Conservation (phyloP, 495 filamentous ascomycete species). For the Xylaria scruposa region DNA sequence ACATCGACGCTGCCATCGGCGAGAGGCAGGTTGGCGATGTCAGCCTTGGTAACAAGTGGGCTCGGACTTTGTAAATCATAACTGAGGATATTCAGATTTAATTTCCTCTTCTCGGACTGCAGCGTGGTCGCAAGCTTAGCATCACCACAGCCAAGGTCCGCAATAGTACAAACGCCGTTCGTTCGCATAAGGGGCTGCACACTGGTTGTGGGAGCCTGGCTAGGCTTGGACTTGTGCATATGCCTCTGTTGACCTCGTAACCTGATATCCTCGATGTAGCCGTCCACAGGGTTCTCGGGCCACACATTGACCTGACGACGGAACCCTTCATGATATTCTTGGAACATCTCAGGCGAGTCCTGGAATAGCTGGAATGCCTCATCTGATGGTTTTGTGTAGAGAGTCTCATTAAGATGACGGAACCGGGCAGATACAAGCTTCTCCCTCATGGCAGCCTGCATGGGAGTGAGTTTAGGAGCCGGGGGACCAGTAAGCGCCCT, state of each 20-base stretch:
- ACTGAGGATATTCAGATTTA: conserved; percentile 48
- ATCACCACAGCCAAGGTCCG: conserved; percentile 69
- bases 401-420: conserved; percentile 93
- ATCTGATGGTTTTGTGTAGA: conserved; percentile 87
- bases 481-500: conserved; percentile 31
- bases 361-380: conserved; percentile 80
- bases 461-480: conserved; percentile 74
- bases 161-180: conserved; percentile 73
- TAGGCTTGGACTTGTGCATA: conserved; percentile 35
- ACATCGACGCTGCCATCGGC: conserved; percentile 76
- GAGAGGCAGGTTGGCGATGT: conserved; percentile 83
- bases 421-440: conserved; percentile 95
- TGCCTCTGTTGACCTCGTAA: conserved; percentile 55
- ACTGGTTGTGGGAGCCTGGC: conserved; percentile 36
- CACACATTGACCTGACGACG: conserved; percentile 90
- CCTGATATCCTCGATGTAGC: conserved; percentile 73
- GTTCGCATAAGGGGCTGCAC: conserved; percentile 48
- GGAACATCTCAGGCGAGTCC: conserved; percentile 84
- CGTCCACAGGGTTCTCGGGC: conserved; percentile 93
- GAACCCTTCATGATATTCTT: conserved; percentile 94
- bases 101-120: conserved; percentile 62
- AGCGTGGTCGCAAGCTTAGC: conserved; percentile 70
- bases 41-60: conserved; percentile 80
- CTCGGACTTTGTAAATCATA: conserved; percentile 65
- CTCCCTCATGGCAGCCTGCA: conserved; percentile 90